A percentile compares a stretch with the other conserved stretches of the same genome.
Evolutionary conservation across 1,284 basidiomycete genomes (phyloP).

Genomic region (Anthracocystis walkeri): DNA sequence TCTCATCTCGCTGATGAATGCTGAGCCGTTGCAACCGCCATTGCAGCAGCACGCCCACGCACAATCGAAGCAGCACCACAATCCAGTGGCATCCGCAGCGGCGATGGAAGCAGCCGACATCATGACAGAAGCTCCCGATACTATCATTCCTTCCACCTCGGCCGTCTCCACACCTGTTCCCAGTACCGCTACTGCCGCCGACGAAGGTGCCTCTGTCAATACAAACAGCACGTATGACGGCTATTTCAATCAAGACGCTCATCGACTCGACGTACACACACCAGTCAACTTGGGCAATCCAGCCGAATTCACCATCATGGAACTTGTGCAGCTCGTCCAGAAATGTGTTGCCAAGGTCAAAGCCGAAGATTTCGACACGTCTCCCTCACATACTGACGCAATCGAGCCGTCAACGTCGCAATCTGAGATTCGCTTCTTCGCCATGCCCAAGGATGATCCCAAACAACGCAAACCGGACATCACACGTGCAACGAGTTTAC

Average conservation of each 20-base stretch:
- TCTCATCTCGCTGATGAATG: slow-evolving; percentile 68
- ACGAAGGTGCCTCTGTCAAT: background rate
- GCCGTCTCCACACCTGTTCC: slow-evolving; percentile 21
- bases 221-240: background rate
- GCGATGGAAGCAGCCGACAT: slow-evolving; percentile 67
- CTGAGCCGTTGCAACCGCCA: slow-evolving; percentile 69
- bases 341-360: slow-evolving; percentile 55
- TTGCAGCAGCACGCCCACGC: slow-evolving; percentile 3
- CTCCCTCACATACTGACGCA: slow-evolving; percentile 69
- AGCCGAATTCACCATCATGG: slow-evolving; percentile 90
- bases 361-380: slow-evolving; percentile 15
- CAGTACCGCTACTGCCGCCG: background rate
- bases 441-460: slow-evolving; percentile 80
- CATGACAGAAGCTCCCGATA: slow-evolving; percentile 35
- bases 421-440: slow-evolving; percentile 62
- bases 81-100: slow-evolving; percentile 2
- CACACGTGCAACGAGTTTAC: slow-evolving; percentile 83
- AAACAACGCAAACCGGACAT: slow-evolving; percentile 93
- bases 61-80: background rate
- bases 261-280: slow-evolving; percentile 46
- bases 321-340: slow-evolving; percentile 66
- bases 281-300: slow-evolving; percentile 92
- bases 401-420: background rate
- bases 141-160: slow-evolving; percentile 28
- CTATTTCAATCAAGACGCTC: slow-evolving; percentile 19